Percentiles rank a stretch among this genome's conserved stretches.
These are phyloP conservation scores for apple (Malus domestica) DNA, from an alignment of 306 rosid species.

Conservation along the genomic window ASM211411v1 NC_041790.1:4568501-4569000, in stretches of 20 bases:
- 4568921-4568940: constrained; percentile 88
- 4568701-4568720: constrained; percentile 88
- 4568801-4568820: neutral
- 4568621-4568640: constrained; percentile 8
- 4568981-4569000: neutral
- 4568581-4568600: neutral
- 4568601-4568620: constrained; percentile 1
- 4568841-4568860: neutral
- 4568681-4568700: constrained; percentile 98
- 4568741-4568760: constrained; percentile 94
- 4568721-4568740: constrained; percentile 97
- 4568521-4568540: constrained; percentile 98
- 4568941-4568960: constrained; percentile 68
- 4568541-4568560: constrained; percentile 14
- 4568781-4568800: neutral
- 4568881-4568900: constrained; percentile 60
- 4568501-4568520: constrained; percentile 97
- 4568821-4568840: neutral
- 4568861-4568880: constrained; percentile 16
- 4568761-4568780: neutral
- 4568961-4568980: neutral
- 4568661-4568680: constrained; percentile 95
- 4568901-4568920: constrained; percentile 98
- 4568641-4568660: constrained; percentile 40
- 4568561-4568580: neutral